Evolutionary conservation across 2,329 filamentous ascomycete genomes (phyloP), one percentile per base, ranked within the genome.

Genomic region (Xylaria polymorpha): DNA sequence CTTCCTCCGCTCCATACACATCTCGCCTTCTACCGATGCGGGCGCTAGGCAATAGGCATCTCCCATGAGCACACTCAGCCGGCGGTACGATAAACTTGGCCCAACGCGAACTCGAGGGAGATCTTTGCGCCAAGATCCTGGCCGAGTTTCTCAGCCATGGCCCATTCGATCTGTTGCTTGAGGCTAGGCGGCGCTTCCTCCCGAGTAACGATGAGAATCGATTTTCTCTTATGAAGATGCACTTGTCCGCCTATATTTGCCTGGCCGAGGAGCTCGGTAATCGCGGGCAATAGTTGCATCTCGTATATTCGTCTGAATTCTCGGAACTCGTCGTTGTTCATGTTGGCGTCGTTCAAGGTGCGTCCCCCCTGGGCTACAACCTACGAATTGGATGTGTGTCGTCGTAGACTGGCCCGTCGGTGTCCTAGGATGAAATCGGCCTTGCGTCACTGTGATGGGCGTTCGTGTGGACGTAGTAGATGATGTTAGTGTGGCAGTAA

Each of bases 231-330:
- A 7, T 20, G 39, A 39, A 68, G 35, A 60, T 5, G 12, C 32
- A 68, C 66, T 48, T 60, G 55, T 15, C 55, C 61, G 1, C 56
- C 56, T 18, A 56, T 56, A 32, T 43, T 43, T 18, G 20, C 56
- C 15, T 1, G 10, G 12, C 15, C 7, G 22, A 68, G 61, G 32
- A 35, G n/a, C 3, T 50, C 12, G 32, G 4, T 57, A 37, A 68
- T 56, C 15, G 56, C 46, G n/a, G 66, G 61, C 29, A 64, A 22
- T 20, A 68, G 15, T 29, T 15, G 18, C 7, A 14, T 43, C 22
- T 68, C 66, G 39, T 35, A 68, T 51, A 41, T 43, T 22, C 18
- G 60, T 44, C 14, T 43, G 44, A 68, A 65, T 1, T 56, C 48
- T 25, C 22, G 43, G 22, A 56, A 37, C 25, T 65, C 48, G 9